Evolutionary conservation across 2,329 filamentous ascomycete genomes (phyloP), one percentile per base, ranked within the genome.

Genomic region (Penicillium sp.): DNA sequence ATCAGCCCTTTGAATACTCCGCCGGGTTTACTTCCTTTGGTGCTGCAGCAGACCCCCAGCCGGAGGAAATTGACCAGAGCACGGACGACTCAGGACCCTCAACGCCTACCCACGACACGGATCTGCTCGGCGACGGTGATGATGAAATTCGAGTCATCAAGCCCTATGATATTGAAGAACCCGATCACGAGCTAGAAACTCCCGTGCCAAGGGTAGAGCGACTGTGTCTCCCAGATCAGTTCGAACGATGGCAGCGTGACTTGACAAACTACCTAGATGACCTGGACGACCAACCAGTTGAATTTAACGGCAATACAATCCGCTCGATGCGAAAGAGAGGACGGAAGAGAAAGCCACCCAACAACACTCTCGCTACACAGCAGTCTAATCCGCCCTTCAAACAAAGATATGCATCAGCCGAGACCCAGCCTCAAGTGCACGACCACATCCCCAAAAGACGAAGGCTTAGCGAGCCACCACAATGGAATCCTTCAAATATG

Each of bases 101-200:
- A 8, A 64, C 57, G 10, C 58, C 60, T 38, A n/a, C 25, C n/a
- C 31, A 58, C 6, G 14, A 47, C 16, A 37, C 30, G 3, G 5
- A 52, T 19, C 40, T 17, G 1, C 17, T 49, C 17, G 51, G 50
- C 5, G 12, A 73, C 30, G 61, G 69, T 52, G 64, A 16, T 35
- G 31, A 37, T 17, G 3, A 30, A 2, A 26, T 66, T 12, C 65
- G 72, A 52, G 63, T 73, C 4, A 61, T 77, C 19, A 66, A 61
- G 19, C 76, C 76, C 16, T 77, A 77, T 58, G 70, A 62, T 26
- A 66, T 74, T n/a, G 72, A 73, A 55, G 72, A 74, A 45, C 68
- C 71, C 8, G 67, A 68, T 16, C 69, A 72, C 33, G 67, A 71
- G 2, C 37, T 63, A 8, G 40, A 43, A 11, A 28, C 48, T 26